These are phyloP conservation scores for Odontarrhena argentea DNA, from an alignment of 345 rosid genomes.

Conservation along the genomic window DNA sequence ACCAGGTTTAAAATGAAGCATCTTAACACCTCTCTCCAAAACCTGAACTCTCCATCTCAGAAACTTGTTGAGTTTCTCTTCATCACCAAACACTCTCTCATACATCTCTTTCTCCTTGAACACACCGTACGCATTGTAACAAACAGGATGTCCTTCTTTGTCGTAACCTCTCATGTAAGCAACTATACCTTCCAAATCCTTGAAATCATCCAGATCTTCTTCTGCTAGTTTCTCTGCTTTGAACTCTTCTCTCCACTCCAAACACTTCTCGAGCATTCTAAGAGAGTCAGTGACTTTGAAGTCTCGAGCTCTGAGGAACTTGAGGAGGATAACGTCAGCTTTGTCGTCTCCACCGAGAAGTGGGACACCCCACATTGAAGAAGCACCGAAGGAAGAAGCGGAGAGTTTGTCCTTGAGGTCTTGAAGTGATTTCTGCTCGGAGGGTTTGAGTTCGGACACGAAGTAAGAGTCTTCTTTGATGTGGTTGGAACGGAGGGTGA, in stretches of 20 bases:
- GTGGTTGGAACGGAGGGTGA: conserved; percentile 66
- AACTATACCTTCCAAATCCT: conserved; percentile 83
- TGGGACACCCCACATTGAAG: conserved; percentile 81
- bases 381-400: conserved; percentile 39
- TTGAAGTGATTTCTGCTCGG: conserved; percentile 73
- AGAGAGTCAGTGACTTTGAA: conserved; percentile 67
- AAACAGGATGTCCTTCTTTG: conserved; percentile 85
- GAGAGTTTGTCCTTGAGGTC: conserved; percentile 69
- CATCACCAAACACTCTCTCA: conserved; percentile 86
- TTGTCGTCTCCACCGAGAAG: conserved; percentile 62
- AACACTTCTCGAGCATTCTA: conserved; percentile 73
- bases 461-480: conserved; percentile 89
- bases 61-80: conserved; percentile 77
- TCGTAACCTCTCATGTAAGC: conserved; percentile 93
- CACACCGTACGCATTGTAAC: conserved; percentile 91
- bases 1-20: conserved; percentile 87
- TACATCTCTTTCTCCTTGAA: conserved; percentile 80
- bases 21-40: conserved; percentile 76
- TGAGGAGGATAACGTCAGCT: conserved; percentile 80
- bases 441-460: conserved; percentile 65
- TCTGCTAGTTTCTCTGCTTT: conserved; percentile 66
- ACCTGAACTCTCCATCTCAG: conserved; percentile 95
- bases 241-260: conserved; percentile 80
- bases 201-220: conserved; percentile 83
- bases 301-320: conserved; percentile 88